phyloP scores from a whole-genome alignment of 768 basidiomycete species.

The Mycena epipterygia region DNA sequence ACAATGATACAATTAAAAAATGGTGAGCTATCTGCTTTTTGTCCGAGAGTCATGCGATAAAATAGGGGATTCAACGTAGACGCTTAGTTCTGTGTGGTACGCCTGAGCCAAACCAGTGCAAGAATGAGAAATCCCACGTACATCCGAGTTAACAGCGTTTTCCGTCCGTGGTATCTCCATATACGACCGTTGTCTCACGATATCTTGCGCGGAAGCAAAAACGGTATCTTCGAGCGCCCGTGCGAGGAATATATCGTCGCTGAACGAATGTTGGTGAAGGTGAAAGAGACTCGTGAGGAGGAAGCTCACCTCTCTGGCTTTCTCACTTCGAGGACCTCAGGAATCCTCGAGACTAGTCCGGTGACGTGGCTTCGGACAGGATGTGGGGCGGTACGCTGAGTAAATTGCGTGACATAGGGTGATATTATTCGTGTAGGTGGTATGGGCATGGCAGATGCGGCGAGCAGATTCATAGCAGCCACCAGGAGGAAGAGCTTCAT shows the following conservation, averaged over 20 bases:
- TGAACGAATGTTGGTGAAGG: neutral
- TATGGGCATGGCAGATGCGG: slow-evolving; percentile 24
- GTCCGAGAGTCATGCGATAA: no score
- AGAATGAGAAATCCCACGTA: neutral
- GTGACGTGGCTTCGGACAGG: slow-evolving; percentile 15
- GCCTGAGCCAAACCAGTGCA: neutral
- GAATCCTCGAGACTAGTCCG: slow-evolving; percentile 30
- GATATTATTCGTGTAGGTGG: slow-evolving; percentile 28
- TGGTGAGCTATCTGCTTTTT: no score
- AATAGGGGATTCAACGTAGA: no score
- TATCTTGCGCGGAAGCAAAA: slow-evolving; percentile 24
- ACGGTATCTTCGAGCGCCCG: slow-evolving; percentile 30
- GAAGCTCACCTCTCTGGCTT: slow-evolving; percentile 11
- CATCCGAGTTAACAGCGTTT: neutral
- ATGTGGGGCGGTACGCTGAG: slow-evolving; percentile 13
- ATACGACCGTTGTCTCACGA: neutral
- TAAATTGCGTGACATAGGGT: slow-evolving; percentile 29
- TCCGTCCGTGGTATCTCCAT: neutral
- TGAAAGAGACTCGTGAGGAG: neutral
- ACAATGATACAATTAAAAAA: no score
- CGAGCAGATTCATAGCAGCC: neutral
- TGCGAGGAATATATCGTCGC: slow-evolving; percentile 34
- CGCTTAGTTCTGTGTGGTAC: no score
- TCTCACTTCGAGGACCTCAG: slow-evolving; percentile 14
- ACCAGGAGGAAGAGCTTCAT: slow-evolving; percentile 28